These are phyloP conservation scores for Tetracladium setigerum DNA, from an alignment of 495 filamentous ascomycete species.

Conservation along the genomic window DNA sequence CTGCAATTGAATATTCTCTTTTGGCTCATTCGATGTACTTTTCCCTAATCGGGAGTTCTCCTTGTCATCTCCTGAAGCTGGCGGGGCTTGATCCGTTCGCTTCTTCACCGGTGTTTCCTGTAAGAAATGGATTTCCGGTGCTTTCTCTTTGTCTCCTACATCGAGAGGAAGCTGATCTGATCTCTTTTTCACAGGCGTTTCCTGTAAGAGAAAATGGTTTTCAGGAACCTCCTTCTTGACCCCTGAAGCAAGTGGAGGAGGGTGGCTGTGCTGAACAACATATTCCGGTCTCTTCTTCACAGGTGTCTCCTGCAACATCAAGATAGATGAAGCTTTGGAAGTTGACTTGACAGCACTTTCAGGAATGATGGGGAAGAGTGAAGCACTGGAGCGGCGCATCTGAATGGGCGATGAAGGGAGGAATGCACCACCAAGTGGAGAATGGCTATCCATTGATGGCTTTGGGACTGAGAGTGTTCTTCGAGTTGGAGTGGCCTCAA, in stretches of 20 bases:
- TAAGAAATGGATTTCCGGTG: too few relatives aligned
- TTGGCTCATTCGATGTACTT: slow-evolving; percentile 10
- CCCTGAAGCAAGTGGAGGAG: not conserved
- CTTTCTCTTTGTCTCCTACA: too few relatives aligned
- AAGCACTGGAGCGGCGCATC: slow-evolving; percentile 12
- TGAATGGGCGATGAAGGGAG: slow-evolving; percentile 14
- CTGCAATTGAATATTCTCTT: not conserved
- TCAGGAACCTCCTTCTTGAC: slow-evolving; percentile 11
- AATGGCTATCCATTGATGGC: not conserved
- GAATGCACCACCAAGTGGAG: not conserved
- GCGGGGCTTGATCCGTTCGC: too few relatives aligned
- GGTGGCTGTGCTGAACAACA: slow-evolving; percentile 6
- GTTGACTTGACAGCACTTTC: slow-evolving; percentile 9
- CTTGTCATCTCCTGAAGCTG: too few relatives aligned
- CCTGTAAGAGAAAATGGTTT: too few relatives aligned
- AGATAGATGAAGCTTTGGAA: not conserved
- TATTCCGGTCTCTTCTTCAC: slow-evolving; percentile 9
- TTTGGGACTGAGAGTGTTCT: not conserved
- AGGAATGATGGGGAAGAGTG: slow-evolving; percentile 10
- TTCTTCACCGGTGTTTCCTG: too few relatives aligned
- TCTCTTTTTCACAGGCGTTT: too few relatives aligned
- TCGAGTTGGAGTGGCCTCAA: slow-evolving; percentile 16
- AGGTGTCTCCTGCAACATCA: slow-evolving; percentile 16
- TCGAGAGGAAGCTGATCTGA: too few relatives aligned
- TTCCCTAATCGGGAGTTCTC: not conserved